These are phyloP conservation scores for Bombardia bombarda DNA, from an alignment of 495 filamentous ascomycete genomes.

Conservation along the genomic window DNA sequence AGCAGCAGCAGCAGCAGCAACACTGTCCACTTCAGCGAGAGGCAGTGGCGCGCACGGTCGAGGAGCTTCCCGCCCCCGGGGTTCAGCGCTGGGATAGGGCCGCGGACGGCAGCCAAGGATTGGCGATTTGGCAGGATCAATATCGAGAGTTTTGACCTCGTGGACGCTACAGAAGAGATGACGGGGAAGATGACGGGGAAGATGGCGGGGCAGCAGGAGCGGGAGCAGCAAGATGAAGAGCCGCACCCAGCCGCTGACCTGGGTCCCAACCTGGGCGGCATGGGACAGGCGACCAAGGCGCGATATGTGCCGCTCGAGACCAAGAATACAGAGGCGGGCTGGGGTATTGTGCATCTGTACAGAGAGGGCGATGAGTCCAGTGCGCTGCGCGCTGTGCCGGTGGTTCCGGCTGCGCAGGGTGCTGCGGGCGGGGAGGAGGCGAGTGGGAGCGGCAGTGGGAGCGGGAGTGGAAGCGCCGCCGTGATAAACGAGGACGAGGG, in stretches of 20 bases:
- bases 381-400: constrained; percentile 22
- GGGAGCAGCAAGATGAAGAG: neutral
- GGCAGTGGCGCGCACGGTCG: constrained; percentile 22
- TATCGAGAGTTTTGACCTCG: constrained; percentile 37
- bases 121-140: constrained; percentile 39
- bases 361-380: constrained; percentile 63
- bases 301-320: constrained; percentile 66
- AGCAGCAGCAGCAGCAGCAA: constrained; percentile 13
- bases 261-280: constrained; percentile 35
- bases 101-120: constrained; percentile 31
- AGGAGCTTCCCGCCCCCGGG: constrained; percentile 19
- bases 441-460: neutral
- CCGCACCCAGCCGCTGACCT: constrained; percentile 32
- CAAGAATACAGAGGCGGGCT: constrained; percentile 75
- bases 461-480: constrained; percentile 6
- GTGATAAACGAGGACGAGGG: constrained; percentile 22
- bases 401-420: neutral
- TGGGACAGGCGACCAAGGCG: constrained; percentile 55
- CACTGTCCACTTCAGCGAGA: constrained; percentile 20
- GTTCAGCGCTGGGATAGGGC: constrained; percentile 26
- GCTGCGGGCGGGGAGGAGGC: constrained; percentile 2
- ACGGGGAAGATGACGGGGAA: constrained; percentile 5
- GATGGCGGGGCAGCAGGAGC: neutral
- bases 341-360: constrained; percentile 91
- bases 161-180: constrained; percentile 8